Evolutionary conservation across 371 early-diverging fungal genomes (phyloP).

Genomic region (Mortierella sp.): DNA sequence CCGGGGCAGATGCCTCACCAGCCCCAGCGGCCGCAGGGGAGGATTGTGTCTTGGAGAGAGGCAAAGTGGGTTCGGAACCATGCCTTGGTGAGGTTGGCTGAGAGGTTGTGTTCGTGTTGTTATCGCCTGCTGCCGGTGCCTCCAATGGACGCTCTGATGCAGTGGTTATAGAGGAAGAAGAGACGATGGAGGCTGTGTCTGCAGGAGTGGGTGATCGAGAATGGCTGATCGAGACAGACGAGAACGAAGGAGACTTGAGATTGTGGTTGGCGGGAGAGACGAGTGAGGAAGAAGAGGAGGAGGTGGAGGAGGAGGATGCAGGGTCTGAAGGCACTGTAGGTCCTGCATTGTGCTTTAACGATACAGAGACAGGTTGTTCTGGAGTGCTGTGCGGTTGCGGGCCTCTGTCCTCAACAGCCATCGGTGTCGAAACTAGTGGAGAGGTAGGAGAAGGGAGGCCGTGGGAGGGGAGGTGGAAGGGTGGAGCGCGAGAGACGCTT

Average conservation of each 20-base stretch:
- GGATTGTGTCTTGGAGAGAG: no score
- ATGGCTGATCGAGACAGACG: no score
- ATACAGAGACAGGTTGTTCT: neutral
- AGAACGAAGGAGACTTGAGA: no score
- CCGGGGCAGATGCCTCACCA: conserved; percentile 26
- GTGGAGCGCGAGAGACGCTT: neutral
- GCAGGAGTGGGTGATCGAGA: no score
- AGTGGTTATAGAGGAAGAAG: no score
- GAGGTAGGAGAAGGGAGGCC: conserved; percentile 2
- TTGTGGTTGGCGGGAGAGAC: neutral
- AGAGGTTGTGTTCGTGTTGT: no score
- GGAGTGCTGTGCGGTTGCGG: neutral
- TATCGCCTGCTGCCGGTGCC: no score
- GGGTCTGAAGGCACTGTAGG: neutral
- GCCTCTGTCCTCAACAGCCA: no score
- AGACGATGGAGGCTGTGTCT: no score
- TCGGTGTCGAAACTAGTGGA: neutral
- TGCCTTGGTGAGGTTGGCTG: no score
- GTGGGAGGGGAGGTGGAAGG: neutral
- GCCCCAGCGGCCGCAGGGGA: conserved; percentile 8
- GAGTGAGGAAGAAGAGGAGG: neutral
- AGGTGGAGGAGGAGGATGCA: neutral
- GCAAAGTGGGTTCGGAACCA: no score
- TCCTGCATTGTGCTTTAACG: neutral
- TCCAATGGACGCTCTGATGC: no score